Evolutionary conservation across 306 rosid genomes (phyloP), one percentile per base, ranked within the genome.

Genomic region (Castanopsis chinensis): DNA sequence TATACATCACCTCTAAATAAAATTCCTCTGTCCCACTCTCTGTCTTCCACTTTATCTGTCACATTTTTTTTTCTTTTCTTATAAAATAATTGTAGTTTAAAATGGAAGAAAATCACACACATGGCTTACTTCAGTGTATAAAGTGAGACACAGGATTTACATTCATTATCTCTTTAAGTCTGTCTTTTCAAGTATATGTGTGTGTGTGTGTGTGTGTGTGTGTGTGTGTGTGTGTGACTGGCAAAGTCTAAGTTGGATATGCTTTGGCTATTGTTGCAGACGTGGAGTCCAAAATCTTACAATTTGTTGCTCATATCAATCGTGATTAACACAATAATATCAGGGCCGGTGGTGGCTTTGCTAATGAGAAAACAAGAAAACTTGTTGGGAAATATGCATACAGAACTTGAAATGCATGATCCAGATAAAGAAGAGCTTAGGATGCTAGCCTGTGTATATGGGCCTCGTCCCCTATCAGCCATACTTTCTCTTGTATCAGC

Each of bases 311-410:
- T 92, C 43, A 91, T 86, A 30, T 58, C 96, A 65, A 77, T 91
- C 13, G 92, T 92, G 53, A 57, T 90, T 5, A 92, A 88, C 92
- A 92, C 99, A 23, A 80, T 95, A 20, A 80, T 95, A 75, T 91
- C 99, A 25, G 99, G 99, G 28, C 86, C 94, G 19, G 55, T 90
- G 13, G 91, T 92, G n/a, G 92, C 97, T 49, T 81, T 82, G 55
- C 84, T 95, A 45, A 71, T 90, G 77, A 86, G 87, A 12, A 89
- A 81, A 23, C 96, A 92, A 27, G 88, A 89, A 27, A 88, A 82
- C 73, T 54, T 92, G 75, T 90, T 90, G 76, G 63, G 91, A 23
- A 91, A 88, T 80, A 78, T 81, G n/a, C 64, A 80, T 53, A 91
- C 93, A 0, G 84, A 90, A 1, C 81, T 92, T 0, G 98, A 91